Evolutionary conservation across 768 basidiomycete species (phyloP).

Genomic region (Mycena latifolia): DNA sequence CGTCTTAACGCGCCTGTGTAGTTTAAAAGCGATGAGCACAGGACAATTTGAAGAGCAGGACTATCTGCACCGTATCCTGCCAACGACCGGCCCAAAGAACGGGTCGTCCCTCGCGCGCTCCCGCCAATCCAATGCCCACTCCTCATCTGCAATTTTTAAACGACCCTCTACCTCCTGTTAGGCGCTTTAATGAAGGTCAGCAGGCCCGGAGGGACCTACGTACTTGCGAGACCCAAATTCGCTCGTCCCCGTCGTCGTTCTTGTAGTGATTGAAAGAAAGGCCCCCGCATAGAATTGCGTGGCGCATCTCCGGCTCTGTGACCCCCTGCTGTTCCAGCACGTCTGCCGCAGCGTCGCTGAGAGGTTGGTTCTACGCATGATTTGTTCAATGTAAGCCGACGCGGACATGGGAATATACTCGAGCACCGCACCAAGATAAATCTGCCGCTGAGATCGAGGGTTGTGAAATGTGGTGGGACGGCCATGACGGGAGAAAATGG

Average conservation of each 20-base stretch:
- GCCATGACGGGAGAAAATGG: slow-evolving; percentile 10
- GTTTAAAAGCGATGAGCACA: background rate
- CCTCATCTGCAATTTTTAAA: background rate
- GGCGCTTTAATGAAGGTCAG: background rate
- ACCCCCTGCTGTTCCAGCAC: background rate
- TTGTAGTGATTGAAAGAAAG: slow-evolving; percentile 19
- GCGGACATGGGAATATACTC: background rate
- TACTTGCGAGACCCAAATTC: slow-evolving; percentile 20
- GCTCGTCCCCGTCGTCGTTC: slow-evolving; percentile 11
- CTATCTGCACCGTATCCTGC: background rate
- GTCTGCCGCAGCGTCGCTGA: slow-evolving; percentile 1
- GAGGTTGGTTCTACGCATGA: slow-evolving; percentile 15
- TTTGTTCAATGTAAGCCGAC: too few relatives aligned
- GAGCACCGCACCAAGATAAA: slow-evolving; percentile 10
- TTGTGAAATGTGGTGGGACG: slow-evolving; percentile 15
- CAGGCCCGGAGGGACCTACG: too few relatives aligned
- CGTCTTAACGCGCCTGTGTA: slow-evolving; percentile 2
- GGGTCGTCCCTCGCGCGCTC: slow-evolving; percentile 12
- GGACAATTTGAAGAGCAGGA: too few relatives aligned
- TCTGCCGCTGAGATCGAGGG: slow-evolving; percentile 12
- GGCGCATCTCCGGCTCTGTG: background rate
- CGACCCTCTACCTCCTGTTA: background rate
- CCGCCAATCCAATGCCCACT: slow-evolving; percentile 11
- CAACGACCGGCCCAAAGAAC: slow-evolving; percentile 6
- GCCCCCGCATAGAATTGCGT: background rate